phyloP scores from a whole-genome alignment of 1,284 basidiomycete species.

The Cryptococcus sp. region DNA sequence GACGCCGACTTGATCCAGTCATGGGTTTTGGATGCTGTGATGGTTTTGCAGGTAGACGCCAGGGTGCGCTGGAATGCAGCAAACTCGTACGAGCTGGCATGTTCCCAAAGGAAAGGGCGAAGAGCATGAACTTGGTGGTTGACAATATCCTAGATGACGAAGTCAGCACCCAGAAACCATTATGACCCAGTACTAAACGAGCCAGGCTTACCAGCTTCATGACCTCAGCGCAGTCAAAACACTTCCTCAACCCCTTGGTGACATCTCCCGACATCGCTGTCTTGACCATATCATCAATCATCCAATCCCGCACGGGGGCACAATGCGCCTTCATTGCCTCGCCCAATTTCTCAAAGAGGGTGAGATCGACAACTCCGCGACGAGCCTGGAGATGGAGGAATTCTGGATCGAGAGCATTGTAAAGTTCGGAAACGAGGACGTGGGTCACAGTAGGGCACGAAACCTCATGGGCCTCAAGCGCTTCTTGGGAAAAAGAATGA shows the following conservation, averaged over 20 bases:
- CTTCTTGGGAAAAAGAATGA: slow-evolving; percentile 54
- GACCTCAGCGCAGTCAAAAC: slow-evolving; percentile 86
- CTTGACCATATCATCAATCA: slow-evolving; percentile 77
- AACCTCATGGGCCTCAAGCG: slow-evolving; percentile 59
- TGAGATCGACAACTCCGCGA: slow-evolving; percentile 71
- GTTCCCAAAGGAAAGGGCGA: slow-evolving; percentile 76
- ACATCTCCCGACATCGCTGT: slow-evolving; percentile 61
- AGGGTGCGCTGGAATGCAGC: slow-evolving; percentile 60
- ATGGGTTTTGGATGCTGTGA: slow-evolving; percentile 30
- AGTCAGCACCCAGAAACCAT: too few species aligned
- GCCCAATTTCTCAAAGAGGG: slow-evolving; percentile 75
- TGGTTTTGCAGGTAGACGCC: slow-evolving; percentile 16
- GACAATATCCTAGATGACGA: slow-evolving; percentile 73
- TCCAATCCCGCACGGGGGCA: slow-evolving; percentile 83
- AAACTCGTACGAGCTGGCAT: slow-evolving; percentile 75
- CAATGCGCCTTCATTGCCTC: slow-evolving; percentile 83
- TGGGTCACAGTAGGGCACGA: slow-evolving; percentile 58
- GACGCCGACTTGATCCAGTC: slow-evolving; percentile 40
- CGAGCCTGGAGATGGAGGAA: slow-evolving; percentile 77
- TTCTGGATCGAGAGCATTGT: slow-evolving; percentile 53
- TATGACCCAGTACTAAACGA: too few species aligned
- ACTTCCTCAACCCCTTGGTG: slow-evolving; percentile 72
- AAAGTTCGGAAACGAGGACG: slow-evolving; percentile 47
- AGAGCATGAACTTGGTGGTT: slow-evolving; percentile 89
- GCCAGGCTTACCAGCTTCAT: slow-evolving; percentile 86